Conservation (phyloP, 192 early-diverging fungal genomes). For the Backusella luteola region DNA sequence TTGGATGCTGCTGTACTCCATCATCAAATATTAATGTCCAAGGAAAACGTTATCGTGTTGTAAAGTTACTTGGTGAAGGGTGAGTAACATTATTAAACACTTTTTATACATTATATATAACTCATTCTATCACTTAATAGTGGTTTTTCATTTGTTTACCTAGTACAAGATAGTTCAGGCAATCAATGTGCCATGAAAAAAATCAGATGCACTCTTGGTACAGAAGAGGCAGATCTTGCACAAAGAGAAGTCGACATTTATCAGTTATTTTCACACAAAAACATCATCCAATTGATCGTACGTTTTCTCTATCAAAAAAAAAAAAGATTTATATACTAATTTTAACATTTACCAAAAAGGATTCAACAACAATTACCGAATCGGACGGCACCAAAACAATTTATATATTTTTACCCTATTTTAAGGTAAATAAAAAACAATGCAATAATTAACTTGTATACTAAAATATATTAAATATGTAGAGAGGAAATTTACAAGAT, state of each 20-base stretch:
- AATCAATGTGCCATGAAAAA: conserved; percentile 63
- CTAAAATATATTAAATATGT: conserved; percentile 4
- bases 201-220: conserved; percentile 60
- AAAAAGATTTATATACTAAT: background rate
- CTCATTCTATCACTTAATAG: conserved; percentile 22
- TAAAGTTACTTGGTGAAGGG: conserved; percentile 67
- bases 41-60: conserved; percentile 50
- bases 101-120: background rate
- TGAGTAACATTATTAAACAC: conserved; percentile 12
- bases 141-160: conserved; percentile 69
- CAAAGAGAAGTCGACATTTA: conserved; percentile 70
- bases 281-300: conserved; percentile 63
- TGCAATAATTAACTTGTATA: background rate
- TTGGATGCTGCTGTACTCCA: background rate
- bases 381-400: conserved; percentile 51
- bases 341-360: conserved; percentile 36
- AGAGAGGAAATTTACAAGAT: conserved; percentile 59
- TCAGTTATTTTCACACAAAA: conserved; percentile 57
- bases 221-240: conserved; percentile 55
- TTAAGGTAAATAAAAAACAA: conserved; percentile 34
- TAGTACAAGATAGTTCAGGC: conserved; percentile 51
- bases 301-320: conserved; percentile 4
- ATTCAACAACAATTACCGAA: conserved; percentile 52
- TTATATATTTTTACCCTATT: conserved; percentile 72
- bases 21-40: conserved; percentile 50